Evolutionary conservation across 306 rosid genomes (phyloP), one percentile per base, ranked within the genome.

Genomic region (Cucumis hystrix): DNA sequence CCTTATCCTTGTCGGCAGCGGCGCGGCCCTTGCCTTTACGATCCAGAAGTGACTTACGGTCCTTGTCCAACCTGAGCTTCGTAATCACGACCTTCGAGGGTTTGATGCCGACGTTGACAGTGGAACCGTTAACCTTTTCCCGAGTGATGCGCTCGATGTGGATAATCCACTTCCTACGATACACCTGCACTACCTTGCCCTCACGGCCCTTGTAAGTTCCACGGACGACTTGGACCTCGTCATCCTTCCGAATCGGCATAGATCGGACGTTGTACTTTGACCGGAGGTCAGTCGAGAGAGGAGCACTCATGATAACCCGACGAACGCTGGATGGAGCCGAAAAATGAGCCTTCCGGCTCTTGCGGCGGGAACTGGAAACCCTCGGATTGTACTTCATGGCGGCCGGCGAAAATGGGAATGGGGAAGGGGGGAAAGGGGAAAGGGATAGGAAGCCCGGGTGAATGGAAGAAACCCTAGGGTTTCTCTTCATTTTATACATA

Each of bases 1-100:
- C 98, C 85, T 94, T 94, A 62, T 87, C 98, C 88, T 94, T 94
- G 17, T 94, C 98, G 0, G 98, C 96, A 1, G 97, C 97, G 18
- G 98, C 94, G 13, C 96, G 96, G 6, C 97, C 98, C 89, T 89
- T 91, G 1, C 93, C 98, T 89, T 94, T 94, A 47, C 98, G 94
- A 77, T 94, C 97, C 60, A 94, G 91, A 43, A 94, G 80, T 0
- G 97, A 87, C 78, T 94, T 94, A 0, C 98, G 85, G 23, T 94
- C 98, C 95, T 94, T 94, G 79, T 94, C 98, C 77, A 94, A 79
- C 28, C 95, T 80, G 75, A 94, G 88, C 87, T 94, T 94, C 9
- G 95, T 90, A 63, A 94, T 79, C 7, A 94, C 84, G 3, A 85
- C 90, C 79, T 94, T 94, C 0, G 80, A 77, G 16, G 80, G 80